These are phyloP conservation scores for Penicillium coprophilum DNA, from an alignment of 495 filamentous ascomycete species.

Conservation along the genomic window DNA sequence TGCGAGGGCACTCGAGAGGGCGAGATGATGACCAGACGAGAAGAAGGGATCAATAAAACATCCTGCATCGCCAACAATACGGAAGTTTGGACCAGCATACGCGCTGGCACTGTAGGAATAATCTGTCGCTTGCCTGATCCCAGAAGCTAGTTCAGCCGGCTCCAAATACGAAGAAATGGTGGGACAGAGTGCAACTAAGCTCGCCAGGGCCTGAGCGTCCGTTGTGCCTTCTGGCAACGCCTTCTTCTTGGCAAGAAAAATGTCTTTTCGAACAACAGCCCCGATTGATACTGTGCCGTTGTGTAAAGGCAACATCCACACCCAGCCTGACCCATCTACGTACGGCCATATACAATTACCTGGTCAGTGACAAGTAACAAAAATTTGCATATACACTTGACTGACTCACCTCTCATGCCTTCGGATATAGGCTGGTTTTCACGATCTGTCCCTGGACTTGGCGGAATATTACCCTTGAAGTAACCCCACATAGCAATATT, in stretches of 20 bases:
- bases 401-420: slow-evolving; percentile 29
- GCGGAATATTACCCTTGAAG: slow-evolving; percentile 33
- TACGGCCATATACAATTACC: not conserved
- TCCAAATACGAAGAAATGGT: slow-evolving; percentile 20
- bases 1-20: slow-evolving; percentile 33
- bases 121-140: slow-evolving; percentile 41
- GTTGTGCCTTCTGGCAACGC: slow-evolving; percentile 9
- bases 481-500: slow-evolving; percentile 50
- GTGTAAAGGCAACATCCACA: slow-evolving; percentile 48
- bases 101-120: slow-evolving; percentile 42
- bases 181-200: not conserved
- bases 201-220: not conserved
- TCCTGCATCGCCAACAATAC: slow-evolving; percentile 46
- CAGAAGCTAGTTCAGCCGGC: slow-evolving; percentile 27
- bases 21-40: slow-evolving; percentile 43
- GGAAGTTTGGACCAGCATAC: slow-evolving; percentile 35
- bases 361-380: no score
- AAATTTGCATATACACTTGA: not conserved
- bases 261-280: slow-evolving; percentile 38
- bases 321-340: slow-evolving; percentile 44
- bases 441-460: slow-evolving; percentile 28
- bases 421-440: slow-evolving; percentile 43
- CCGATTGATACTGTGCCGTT: slow-evolving; percentile 45
- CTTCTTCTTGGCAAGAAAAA: slow-evolving; percentile 23
- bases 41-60: slow-evolving; percentile 48